Evolutionary conservation across 768 basidiomycete genomes (phyloP).

Genomic region (Suillus cothurnatus): DNA sequence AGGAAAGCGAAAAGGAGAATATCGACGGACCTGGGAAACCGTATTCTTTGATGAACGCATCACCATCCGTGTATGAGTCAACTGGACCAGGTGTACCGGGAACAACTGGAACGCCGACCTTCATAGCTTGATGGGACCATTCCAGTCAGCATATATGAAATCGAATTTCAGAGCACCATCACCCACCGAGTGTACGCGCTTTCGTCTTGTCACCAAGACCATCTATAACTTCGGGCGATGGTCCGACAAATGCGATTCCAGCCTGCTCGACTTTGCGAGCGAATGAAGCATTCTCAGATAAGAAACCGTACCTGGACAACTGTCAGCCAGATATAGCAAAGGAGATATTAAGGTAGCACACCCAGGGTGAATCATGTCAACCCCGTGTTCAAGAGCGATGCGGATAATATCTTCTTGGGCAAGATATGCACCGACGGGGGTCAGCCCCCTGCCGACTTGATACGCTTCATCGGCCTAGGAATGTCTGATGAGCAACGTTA

Average conservation of each 20-base stretch:
- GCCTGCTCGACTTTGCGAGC: constrained; percentile 98
- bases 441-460: constrained; percentile 94
- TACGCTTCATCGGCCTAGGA: constrained; percentile 98
- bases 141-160: constrained; percentile 11
- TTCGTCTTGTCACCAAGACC: constrained; percentile 98
- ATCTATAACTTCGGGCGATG: constrained; percentile 95
- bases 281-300: constrained; percentile 95
- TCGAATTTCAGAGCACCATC: constrained; percentile 11
- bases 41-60: constrained; percentile 90
- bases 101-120: constrained; percentile 91
- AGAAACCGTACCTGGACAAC: constrained; percentile 83
- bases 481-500: constrained; percentile 25
- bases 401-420: constrained; percentile 97
- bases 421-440: constrained; percentile 96
- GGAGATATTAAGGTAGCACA: constrained; percentile 34
- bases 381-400: constrained; percentile 96
- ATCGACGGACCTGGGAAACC: constrained; percentile 81
- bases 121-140: constrained; percentile 60
- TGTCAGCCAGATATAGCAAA: constrained; percentile 11
- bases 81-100: constrained; percentile 98
- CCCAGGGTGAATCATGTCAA: constrained; percentile 99
- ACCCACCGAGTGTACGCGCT: constrained; percentile 81
- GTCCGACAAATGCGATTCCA: constrained; percentile 96
- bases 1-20: neutral
- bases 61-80: constrained; percentile 73